These are phyloP conservation scores for Ottelia alismoides DNA, from an alignment of 106 monocot genomes.

Conservation along the genomic window DNA sequence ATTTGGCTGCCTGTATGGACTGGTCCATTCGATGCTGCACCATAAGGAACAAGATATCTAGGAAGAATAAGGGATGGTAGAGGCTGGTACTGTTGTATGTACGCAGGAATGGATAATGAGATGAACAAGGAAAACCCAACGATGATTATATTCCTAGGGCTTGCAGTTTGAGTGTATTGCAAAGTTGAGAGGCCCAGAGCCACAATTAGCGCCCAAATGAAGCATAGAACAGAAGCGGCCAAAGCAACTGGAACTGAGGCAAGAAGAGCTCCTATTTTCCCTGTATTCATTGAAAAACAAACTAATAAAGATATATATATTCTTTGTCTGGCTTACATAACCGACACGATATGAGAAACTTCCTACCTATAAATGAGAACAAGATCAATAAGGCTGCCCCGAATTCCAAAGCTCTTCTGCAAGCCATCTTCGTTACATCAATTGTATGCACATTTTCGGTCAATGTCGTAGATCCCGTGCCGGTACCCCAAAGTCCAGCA, in stretches of 20 bases:
- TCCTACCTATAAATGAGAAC: constrained; percentile 84
- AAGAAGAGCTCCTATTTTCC: constrained; percentile 89
- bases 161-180: constrained; percentile 76
- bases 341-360: background rate
- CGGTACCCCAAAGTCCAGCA: constrained; percentile 97
- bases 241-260: constrained; percentile 87
- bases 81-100: constrained; percentile 81
- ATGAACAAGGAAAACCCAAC: constrained; percentile 97
- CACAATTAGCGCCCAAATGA: constrained; percentile 81
- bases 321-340: too few species aligned
- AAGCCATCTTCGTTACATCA: constrained; percentile 73
- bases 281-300: too few species aligned
- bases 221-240: constrained; percentile 91
- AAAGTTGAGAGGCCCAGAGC: constrained; percentile 85
- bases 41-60: constrained; percentile 83
- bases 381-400: constrained; percentile 73
- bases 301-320: too few species aligned
- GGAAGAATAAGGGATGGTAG: constrained; percentile 74
- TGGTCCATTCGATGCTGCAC: constrained; percentile 87
- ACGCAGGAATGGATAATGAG: constrained; percentile 80
- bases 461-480: constrained; percentile 79
- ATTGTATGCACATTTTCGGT: constrained; percentile 94
- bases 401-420: constrained; percentile 62
- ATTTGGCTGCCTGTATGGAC: constrained; percentile 39
- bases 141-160: constrained; percentile 82